Evolutionary conservation across 805 yeast species (phyloP), one percentile per base, ranked within the genome.

Genomic region (Candida namnaoensis): DNA sequence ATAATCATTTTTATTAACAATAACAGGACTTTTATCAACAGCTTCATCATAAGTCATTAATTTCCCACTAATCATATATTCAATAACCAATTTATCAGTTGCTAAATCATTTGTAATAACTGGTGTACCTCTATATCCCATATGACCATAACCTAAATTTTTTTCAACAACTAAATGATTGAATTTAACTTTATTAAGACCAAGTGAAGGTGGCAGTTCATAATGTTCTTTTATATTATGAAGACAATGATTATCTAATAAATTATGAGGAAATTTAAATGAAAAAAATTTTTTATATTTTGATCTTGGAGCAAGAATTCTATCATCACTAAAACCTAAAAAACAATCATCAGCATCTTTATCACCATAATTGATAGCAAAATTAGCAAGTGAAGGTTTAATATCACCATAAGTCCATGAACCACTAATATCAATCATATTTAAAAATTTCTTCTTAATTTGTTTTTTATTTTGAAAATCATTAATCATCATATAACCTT

Each of bases 241-340:
- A 6, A 66, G 60, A 49, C 85, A 79, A 2, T 69, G 56, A 14
- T 65, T 68, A 47, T 79, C 85, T 12, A 80, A 54, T 35, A 78
- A 57, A 43, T 62, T 65, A 14, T 60, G 52, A 0, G 86, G 86
- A 38, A 79, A 65, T 50, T 66, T 72, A 52, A 80, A 80, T 25
- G 72, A 66, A 51, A 80, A 76, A 44, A 66, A 70, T 52, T 80
- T 80, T 51, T 78, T 78, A 49, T 75, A 72, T 41, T 62, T 69
- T 1, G 47, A 54, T 19, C 70, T 61, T 1, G 84, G 81, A 34
- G 57, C 52, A 12, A 80, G 54, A 1, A 66, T 47, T 47, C 77
- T 58, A 37, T 66, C 68, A 42, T 66, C 56, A 0, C 74, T 68
- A 6, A 80, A 54, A 0, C 82, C 72, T 30, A 56, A 45, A 3